These are phyloP conservation scores for Arctium minus DNA, from an alignment of 129 eudicot species.

Conservation along the genomic window DNA sequence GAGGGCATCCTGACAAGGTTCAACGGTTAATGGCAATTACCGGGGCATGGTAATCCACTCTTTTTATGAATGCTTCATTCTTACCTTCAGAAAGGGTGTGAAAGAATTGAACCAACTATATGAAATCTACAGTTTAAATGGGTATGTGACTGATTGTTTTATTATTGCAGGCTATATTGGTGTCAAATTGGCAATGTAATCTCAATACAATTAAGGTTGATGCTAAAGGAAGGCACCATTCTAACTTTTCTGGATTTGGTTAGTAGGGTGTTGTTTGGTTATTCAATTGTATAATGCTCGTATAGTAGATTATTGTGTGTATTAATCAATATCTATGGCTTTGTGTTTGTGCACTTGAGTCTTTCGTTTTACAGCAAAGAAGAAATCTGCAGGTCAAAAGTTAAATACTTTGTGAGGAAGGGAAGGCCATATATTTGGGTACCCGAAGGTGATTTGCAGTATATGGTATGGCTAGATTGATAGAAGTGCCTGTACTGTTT, in stretches of 20 bases:
- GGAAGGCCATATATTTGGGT: constrained; percentile 87
- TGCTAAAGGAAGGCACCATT: constrained; percentile 59
- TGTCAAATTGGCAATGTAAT: constrained; percentile 85
- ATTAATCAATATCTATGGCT: background rate
- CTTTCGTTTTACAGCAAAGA: constrained; percentile 47
- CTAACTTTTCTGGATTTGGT: background rate
- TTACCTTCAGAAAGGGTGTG: too few species aligned
- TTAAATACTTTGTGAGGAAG: constrained; percentile 65
- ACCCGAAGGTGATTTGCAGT: constrained; percentile 73
- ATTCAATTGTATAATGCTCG: background rate
- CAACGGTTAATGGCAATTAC: too few species aligned
- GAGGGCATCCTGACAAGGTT: too few species aligned
- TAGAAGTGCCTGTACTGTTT: background rate
- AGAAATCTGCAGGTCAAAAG: constrained; percentile 72
- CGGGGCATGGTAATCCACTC: too few species aligned
- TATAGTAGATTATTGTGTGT: background rate
- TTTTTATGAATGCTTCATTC: too few species aligned
- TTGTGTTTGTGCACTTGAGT: background rate
- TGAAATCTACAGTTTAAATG: background rate
- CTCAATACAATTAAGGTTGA: constrained; percentile 81
- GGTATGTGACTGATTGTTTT: background rate
- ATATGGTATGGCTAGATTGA: constrained; percentile 47
- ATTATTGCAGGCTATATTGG: constrained; percentile 57
- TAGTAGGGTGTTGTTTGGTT: background rate
- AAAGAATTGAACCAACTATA: too few species aligned